Evolutionary conservation across 805 yeast genomes (phyloP).

Genomic region (Candida berthetii): DNA sequence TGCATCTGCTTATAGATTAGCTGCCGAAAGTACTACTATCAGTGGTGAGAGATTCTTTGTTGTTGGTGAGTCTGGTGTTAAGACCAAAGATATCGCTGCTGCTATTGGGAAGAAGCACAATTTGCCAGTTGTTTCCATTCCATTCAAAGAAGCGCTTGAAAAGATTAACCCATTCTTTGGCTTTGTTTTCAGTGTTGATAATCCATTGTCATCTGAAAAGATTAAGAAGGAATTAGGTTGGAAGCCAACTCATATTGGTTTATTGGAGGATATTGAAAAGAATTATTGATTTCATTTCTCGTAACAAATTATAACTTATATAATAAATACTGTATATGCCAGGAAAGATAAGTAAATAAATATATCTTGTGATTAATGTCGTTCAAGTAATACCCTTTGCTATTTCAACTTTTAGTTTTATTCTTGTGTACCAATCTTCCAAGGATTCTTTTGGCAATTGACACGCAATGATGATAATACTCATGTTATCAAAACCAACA

Average conservation of each 20-base stretch:
- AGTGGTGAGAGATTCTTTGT: slow-evolving; percentile 22
- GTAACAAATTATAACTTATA: too few relatives aligned
- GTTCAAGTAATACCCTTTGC: not conserved
- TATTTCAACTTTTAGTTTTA: slow-evolving; percentile 32
- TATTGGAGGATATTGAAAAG: slow-evolving; percentile 19
- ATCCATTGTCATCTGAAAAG: slow-evolving; percentile 8
- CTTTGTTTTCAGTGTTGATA: slow-evolving; percentile 5
- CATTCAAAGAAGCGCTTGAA: slow-evolving; percentile 8
- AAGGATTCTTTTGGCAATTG: slow-evolving; percentile 39
- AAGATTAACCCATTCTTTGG: slow-evolving; percentile 10
- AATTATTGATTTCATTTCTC: too few relatives aligned
- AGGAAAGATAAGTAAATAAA: too few relatives aligned
- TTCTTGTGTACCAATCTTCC: slow-evolving; percentile 51
- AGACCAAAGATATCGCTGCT: slow-evolving; percentile 20
- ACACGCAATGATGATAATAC: slow-evolving; percentile 59
- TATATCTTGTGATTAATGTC: too few relatives aligned
- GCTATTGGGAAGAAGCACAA: slow-evolving; percentile 15
- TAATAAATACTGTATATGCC: too few relatives aligned
- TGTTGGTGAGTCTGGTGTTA: slow-evolving; percentile 17
- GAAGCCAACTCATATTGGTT: slow-evolving; percentile 15
- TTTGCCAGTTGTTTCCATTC: slow-evolving; percentile 10
- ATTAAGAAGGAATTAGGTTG: slow-evolving; percentile 20
- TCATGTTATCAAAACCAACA: slow-evolving; percentile 80
- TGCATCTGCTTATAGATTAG: slow-evolving; percentile 23
- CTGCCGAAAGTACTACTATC: slow-evolving; percentile 17